Evolutionary conservation across 164 flowering plant species (phyloP).

Genomic region (Kingdonia uniflora): DNA sequence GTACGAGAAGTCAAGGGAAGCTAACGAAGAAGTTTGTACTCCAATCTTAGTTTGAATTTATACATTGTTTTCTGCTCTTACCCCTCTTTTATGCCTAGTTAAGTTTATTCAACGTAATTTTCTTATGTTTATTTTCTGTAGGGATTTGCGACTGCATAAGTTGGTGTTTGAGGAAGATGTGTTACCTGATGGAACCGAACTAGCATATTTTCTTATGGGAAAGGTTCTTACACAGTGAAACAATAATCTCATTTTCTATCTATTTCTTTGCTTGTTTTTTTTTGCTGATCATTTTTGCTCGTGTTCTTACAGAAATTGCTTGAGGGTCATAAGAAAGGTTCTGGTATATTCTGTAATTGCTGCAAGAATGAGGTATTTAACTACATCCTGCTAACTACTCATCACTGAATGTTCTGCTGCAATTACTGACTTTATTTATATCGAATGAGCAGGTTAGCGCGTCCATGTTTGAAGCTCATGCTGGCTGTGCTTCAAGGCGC

Average conservation of each 20-base stretch:
- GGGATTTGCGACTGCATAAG: slow-evolving; percentile 78
- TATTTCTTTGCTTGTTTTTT: neutral
- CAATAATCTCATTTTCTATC: neutral
- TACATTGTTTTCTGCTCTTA: neutral
- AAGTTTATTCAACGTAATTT: neutral
- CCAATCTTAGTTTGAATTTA: neutral
- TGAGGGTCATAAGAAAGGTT: slow-evolving; percentile 64
- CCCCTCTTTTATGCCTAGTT: no score
- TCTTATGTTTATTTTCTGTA: slow-evolving; percentile 13
- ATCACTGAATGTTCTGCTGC: neutral
- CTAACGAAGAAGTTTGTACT: slow-evolving; percentile 68
- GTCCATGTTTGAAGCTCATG: slow-evolving; percentile 93
- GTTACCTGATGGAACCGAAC: slow-evolving; percentile 79
- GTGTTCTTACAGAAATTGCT: slow-evolving; percentile 44
- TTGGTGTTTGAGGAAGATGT: slow-evolving; percentile 59
- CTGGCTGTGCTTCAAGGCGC: slow-evolving; percentile 80
- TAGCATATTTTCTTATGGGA: slow-evolving; percentile 58
- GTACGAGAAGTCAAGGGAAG: slow-evolving; percentile 34
- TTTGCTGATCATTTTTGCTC: neutral
- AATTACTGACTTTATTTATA: slow-evolving; percentile 12
- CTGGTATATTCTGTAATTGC: slow-evolving; percentile 57
- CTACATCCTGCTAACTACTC: neutral
- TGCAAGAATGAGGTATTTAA: slow-evolving; percentile 57
- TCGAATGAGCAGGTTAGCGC: slow-evolving; percentile 70
- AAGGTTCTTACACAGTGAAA: slow-evolving; percentile 27